Evolutionary conservation across 805 yeast species (phyloP).

Genomic region (Wickerhamiella australiensis): DNA sequence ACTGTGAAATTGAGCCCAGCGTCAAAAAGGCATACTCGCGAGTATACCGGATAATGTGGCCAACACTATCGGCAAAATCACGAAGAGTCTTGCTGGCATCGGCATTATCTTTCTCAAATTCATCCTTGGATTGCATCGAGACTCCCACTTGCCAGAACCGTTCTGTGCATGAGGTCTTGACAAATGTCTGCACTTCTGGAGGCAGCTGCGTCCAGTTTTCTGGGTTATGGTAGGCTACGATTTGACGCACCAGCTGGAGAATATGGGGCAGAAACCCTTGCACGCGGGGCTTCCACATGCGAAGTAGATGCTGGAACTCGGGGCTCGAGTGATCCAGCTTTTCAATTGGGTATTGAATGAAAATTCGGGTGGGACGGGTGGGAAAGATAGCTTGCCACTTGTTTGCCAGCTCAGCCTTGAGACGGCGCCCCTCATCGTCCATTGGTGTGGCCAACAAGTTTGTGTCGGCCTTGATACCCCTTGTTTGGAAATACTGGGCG

Average conservation of each 20-base stretch:
- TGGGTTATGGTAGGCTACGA: constrained; percentile 90
- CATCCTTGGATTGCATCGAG: constrained; percentile 83
- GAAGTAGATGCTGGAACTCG: constrained; percentile 56
- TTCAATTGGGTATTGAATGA: constrained; percentile 90
- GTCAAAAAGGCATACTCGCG: constrained; percentile 91
- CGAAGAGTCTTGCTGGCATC: constrained; percentile 87
- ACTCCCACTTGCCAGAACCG: constrained; percentile 99
- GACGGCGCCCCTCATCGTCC: constrained; percentile 74
- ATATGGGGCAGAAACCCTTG: constrained; percentile 87
- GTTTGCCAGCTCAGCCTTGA: constrained; percentile 69
- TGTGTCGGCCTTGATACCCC: constrained; percentile 69
- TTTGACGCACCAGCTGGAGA: constrained; percentile 72
- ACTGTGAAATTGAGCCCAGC: constrained; percentile 74
- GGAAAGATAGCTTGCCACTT: constrained; percentile 95
- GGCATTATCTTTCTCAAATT: constrained; percentile 85
- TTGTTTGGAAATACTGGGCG: constrained; percentile 73
- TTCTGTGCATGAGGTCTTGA: constrained; percentile 78
- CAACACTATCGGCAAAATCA: constrained; percentile 96
- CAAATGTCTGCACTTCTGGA: constrained; percentile 80
- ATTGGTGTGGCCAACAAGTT: constrained; percentile 65
- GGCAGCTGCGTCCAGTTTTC: constrained; percentile 84
- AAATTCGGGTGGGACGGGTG: constrained; percentile 86
- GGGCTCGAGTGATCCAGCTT: constrained; percentile 68
- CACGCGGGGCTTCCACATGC: constrained; percentile 85
- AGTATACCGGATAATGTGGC: constrained; percentile 89